A percentile compares a stretch with the other conserved stretches of the same genome.
phyloP scores from a whole-genome alignment of 495 filamentous ascomycete species.

The Pyrenopolyporus hunteri region DNA sequence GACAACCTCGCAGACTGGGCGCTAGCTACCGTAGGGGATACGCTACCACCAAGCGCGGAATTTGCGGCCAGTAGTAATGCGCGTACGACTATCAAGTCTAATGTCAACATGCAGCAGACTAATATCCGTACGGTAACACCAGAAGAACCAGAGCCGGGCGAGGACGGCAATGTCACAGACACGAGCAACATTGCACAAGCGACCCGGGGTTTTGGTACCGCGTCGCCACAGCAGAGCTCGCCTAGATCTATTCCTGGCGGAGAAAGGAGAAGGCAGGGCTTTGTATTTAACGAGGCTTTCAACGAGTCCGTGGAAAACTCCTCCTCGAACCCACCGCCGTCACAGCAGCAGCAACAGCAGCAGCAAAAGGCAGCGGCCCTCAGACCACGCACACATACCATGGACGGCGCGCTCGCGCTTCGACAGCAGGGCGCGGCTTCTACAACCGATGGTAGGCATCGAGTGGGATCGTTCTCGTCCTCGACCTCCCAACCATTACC shows the following conservation, averaged over 20 bases:
- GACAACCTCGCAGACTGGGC: conserved; percentile 46
- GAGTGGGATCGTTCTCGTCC: conserved; percentile 64
- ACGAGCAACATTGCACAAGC: conserved; percentile 36
- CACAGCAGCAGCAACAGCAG: no score
- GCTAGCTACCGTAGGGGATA: conserved; percentile 43
- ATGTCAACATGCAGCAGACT: conserved; percentile 35
- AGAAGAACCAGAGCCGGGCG: conserved; percentile 60
- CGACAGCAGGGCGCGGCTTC: conserved; percentile 49
- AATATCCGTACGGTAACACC: conserved; percentile 62
- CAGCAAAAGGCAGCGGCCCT: conserved; percentile 42
- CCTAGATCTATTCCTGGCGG: conserved; percentile 52
- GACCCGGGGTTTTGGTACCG: conserved; percentile 42
- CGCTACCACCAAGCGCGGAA: conserved; percentile 34
- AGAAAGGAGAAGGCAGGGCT: conserved; percentile 52
- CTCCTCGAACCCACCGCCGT: conserved; percentile 46
- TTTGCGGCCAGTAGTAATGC: conserved; percentile 29
- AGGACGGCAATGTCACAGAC: conserved; percentile 40
- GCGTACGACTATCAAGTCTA: conserved; percentile 28
- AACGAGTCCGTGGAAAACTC: conserved; percentile 48
- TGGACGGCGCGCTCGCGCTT: conserved; percentile 53
- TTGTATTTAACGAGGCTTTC: conserved; percentile 59
- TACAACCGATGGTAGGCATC: conserved; percentile 50
- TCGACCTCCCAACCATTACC: conserved; percentile 47
- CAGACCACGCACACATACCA: conserved; percentile 58
- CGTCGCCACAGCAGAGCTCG: conserved; percentile 49